Base-by-base conservation (phyloP, 1,139 yeast genomes). In the Kluyveromyces marxianus region DNA sequence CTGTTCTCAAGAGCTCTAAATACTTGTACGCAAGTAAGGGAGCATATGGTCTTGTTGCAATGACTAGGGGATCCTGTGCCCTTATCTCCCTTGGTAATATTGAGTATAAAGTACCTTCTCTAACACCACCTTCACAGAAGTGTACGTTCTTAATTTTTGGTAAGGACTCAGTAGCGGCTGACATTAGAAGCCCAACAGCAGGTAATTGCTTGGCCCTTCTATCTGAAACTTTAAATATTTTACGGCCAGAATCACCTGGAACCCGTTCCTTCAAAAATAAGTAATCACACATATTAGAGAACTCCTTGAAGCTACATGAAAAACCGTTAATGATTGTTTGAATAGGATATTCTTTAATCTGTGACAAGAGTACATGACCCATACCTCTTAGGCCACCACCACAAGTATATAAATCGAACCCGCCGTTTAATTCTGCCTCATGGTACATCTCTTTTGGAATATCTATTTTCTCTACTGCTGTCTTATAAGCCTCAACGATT, bases 361-460 rank as follows among this genome's bases (percentile, higher is more conserved):
- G 76, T 1, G 81, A 71, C 42, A 81, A 66, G 6, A 80, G 55
- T 35, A 79, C 61, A 59, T 78, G 80, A 0, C 85, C 86, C 46
- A 81, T 66, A 2, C 83, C 84, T 52, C 87, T 69, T 44, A 79
- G 68, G 0, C 86, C 87, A 44, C 86, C 86, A 38, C 87, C 87
- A 52, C 83, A 77, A 4, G 81, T 75, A 57, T 75, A 80, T 35
- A 81, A 56, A 52, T 77, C 74, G 54, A 75, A 74, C 0, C 86
- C 86, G 8, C 81, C 81, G 33, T 74, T 71, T 29, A 54, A 54
- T 38, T 67, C 65, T 1, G 83, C 81, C 45, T 71, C 74, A 25
- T 69, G 68, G 8, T 69, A 53, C 54, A 76, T 60, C 31, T 65
- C 69, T 37, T 62, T 55, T 4, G 75, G 81, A 26, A 76, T 63